Conservation (phyloP, 2,329 filamentous ascomycete genomes). For the Pseudogymnoascus sp. region DNA sequence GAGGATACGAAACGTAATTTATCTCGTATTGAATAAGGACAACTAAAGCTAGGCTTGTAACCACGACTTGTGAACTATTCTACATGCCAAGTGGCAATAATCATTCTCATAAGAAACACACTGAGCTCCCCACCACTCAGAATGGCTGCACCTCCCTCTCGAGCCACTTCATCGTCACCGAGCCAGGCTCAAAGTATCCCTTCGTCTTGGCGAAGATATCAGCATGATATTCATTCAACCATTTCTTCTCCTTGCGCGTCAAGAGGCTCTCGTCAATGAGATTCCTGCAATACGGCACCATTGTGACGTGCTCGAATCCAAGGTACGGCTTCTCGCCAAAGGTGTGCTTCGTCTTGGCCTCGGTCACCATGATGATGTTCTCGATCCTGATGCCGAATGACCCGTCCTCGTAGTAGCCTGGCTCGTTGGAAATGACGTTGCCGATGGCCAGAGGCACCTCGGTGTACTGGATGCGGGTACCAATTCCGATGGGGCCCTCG, state of each 20-base stretch:
- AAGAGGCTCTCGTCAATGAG: slow-evolving; percentile 71
- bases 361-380: slow-evolving; percentile 85
- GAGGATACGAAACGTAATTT: slow-evolving; percentile 2
- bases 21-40: slow-evolving; percentile 1
- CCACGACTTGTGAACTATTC: background rate
- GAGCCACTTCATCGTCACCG: slow-evolving; percentile 69
- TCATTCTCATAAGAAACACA: background rate
- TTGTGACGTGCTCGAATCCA: slow-evolving; percentile 93
- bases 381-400: slow-evolving; percentile 93
- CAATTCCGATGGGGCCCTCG: slow-evolving; percentile 93
- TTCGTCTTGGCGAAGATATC: slow-evolving; percentile 78
- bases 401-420: slow-evolving; percentile 94
- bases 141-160: slow-evolving; percentile 71
- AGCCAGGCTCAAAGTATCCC: slow-evolving; percentile 65
- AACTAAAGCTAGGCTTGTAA: background rate
- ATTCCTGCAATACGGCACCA: slow-evolving; percentile 90
- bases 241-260: slow-evolving; percentile 66
- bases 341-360: slow-evolving; percentile 75
- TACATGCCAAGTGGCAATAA: background rate
- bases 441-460: slow-evolving; percentile 86
- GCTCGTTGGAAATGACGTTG: slow-evolving; percentile 93
- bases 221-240: slow-evolving; percentile 79
- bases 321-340: slow-evolving; percentile 94
- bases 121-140: background rate
- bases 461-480: slow-evolving; percentile 81